Evolutionary conservation across 139 green algal genomes (phyloP).

Genomic region (Chlorella vulgaris): DNA sequence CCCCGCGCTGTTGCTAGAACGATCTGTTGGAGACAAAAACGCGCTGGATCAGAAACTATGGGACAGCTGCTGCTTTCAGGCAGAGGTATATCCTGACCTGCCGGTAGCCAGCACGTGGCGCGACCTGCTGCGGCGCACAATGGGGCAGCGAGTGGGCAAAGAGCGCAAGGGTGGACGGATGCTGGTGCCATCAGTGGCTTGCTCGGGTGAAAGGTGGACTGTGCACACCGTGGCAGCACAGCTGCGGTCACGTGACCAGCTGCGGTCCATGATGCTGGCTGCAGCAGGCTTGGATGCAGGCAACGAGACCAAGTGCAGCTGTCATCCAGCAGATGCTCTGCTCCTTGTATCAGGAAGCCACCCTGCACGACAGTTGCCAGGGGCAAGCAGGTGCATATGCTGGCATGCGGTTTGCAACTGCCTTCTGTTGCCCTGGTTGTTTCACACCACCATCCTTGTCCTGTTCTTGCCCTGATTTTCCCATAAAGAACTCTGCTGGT

Average conservation of each 20-base stretch:
- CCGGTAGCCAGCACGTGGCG: slow-evolving; percentile 66
- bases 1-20: slow-evolving; percentile 32
- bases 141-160: slow-evolving; percentile 5
- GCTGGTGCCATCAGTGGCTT: neutral
- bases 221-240: slow-evolving; percentile 56
- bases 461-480: too few relatives aligned
- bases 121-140: slow-evolving; percentile 38
- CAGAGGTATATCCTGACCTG: slow-evolving; percentile 73
- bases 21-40: slow-evolving; percentile 28
- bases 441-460: too few relatives aligned
- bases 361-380: slow-evolving; percentile 57
- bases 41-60: slow-evolving; percentile 59
- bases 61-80: slow-evolving; percentile 59
- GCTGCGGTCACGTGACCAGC: slow-evolving; percentile 35
- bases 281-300: slow-evolving; percentile 5
- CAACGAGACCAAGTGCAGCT: neutral
- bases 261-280: slow-evolving; percentile 40
- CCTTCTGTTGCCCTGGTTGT: too few relatives aligned
- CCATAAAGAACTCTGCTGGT: too few relatives aligned
- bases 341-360: slow-evolving; percentile 77
- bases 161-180: neutral
- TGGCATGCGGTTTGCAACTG: neutral
- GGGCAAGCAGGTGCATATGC: slow-evolving; percentile 17
- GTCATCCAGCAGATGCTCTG: slow-evolving; percentile 54
- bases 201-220: neutral